Percentiles rank a stretch among this genome's conserved stretches.
phyloP scores from a whole-genome alignment of 179 eudicot species.

The Monotropa hypopitys region DNA sequence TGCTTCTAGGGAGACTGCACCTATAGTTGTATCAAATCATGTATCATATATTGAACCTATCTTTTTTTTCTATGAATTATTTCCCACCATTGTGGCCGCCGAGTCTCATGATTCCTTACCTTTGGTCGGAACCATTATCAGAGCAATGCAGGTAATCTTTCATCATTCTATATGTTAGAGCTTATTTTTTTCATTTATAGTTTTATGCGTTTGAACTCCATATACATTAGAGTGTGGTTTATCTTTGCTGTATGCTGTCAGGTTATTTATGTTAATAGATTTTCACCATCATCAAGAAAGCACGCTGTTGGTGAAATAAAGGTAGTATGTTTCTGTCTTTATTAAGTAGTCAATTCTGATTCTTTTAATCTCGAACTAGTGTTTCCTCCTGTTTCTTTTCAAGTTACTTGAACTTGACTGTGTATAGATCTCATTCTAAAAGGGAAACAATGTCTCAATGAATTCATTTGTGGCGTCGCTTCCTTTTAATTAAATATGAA shows the following conservation, averaged over 20 bases:
- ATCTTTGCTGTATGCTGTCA: slow-evolving; percentile 15
- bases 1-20: slow-evolving; percentile 79
- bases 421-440: not conserved
- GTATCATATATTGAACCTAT: slow-evolving; percentile 92
- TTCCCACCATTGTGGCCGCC: slow-evolving; percentile 80
- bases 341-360: not conserved
- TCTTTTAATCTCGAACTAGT: not conserved
- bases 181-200: not conserved
- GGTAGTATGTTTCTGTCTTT: slow-evolving; percentile 37
- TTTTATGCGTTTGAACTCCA: not conserved
- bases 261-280: slow-evolving; percentile 94
- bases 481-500: not conserved
- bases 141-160: slow-evolving; percentile 93
- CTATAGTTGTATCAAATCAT: slow-evolving; percentile 90
- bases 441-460: not conserved
- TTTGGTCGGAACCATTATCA: slow-evolving; percentile 78
- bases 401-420: not conserved
- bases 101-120: slow-evolving; percentile 96
- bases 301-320: slow-evolving; percentile 86
- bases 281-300: slow-evolving; percentile 71
- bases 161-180: not conserved
- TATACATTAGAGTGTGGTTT: slow-evolving; percentile 1
- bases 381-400: not conserved
- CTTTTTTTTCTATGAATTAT: slow-evolving; percentile 85
- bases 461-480: not conserved